These are phyloP conservation scores for Psilocybe cubensis DNA, from an alignment of 768 basidiomycete genomes.

Conservation along the genomic window DNA sequence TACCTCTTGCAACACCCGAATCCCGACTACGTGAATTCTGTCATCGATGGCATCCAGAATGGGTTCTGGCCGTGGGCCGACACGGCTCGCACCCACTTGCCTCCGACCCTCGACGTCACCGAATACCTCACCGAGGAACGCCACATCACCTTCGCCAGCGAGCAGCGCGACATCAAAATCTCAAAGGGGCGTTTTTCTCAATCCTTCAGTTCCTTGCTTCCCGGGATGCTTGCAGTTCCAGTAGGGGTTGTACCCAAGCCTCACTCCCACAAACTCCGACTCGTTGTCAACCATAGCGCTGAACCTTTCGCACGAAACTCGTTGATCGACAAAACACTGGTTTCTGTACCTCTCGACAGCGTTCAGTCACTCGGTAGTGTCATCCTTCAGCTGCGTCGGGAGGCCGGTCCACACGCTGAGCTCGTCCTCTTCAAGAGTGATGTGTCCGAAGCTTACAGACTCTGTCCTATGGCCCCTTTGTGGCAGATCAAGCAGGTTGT, in stretches of 20 bases:
- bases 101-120: neutral
- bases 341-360: neutral
- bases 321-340: neutral
- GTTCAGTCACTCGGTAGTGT: neutral
- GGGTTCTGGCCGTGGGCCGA: conserved; percentile 16
- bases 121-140: neutral
- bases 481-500: conserved; percentile 48
- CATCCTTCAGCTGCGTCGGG: neutral
- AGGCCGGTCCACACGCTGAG: neutral
- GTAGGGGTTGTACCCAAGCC: neutral
- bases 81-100: too few species aligned
- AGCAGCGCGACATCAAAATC: neutral
- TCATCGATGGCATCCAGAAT: neutral
- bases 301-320: neutral
- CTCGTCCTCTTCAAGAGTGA: conserved; percentile 33
- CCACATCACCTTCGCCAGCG: neutral
- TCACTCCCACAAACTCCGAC: neutral
- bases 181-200: neutral
- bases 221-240: neutral
- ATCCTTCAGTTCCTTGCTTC: neutral
- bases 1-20: conserved; percentile 7
- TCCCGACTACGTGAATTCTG: neutral
- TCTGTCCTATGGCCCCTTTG: conserved; percentile 36
- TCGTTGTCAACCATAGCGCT: neutral
- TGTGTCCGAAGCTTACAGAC: conserved; percentile 36